These are phyloP conservation scores for Rutstroemia sp. DNA, from an alignment of 2,329 filamentous ascomycete species.

Conservation along the genomic window DNA sequence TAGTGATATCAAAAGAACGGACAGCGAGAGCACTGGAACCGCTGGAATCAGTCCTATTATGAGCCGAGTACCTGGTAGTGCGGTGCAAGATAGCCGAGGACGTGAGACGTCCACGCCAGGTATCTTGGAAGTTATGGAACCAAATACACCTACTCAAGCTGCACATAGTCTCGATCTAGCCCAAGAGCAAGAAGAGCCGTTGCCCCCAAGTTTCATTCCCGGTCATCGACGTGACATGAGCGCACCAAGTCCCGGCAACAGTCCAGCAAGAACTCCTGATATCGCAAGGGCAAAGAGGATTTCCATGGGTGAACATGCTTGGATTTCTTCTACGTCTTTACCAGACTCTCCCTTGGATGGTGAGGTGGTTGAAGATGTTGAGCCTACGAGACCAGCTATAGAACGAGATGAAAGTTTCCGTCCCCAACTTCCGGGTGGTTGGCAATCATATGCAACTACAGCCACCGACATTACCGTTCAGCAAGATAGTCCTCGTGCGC, in stretches of 20 bases:
- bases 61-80: conserved; percentile 41
- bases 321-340: conserved; percentile 24
- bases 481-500: not conserved
- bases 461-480: conserved; percentile 12
- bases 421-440: conserved; percentile 26
- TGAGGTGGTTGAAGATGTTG: conserved; percentile 9
- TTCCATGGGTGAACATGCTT: conserved; percentile 37
- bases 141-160: conserved; percentile 14
- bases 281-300: conserved; percentile 36
- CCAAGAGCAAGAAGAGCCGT: conserved; percentile 2
- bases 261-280: conserved; percentile 51
- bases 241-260: conserved; percentile 50
- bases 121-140: conserved; percentile 44
- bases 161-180: conserved; percentile 7
- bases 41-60: conserved; percentile 56
- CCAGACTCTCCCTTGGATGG: not conserved
- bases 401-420: conserved; percentile 26
- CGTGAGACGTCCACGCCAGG: conserved; percentile 40
- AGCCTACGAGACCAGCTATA: conserved; percentile 15
- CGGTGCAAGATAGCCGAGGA: conserved; percentile 23
- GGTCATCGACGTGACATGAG: conserved; percentile 51
- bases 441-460: conserved; percentile 27
- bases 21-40: conserved; percentile 50
- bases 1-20: conserved; percentile 47
- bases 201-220: conserved; percentile 36